Conservation (phyloP, 768 basidiomycete genomes). For the Pholiota molesta region DNA sequence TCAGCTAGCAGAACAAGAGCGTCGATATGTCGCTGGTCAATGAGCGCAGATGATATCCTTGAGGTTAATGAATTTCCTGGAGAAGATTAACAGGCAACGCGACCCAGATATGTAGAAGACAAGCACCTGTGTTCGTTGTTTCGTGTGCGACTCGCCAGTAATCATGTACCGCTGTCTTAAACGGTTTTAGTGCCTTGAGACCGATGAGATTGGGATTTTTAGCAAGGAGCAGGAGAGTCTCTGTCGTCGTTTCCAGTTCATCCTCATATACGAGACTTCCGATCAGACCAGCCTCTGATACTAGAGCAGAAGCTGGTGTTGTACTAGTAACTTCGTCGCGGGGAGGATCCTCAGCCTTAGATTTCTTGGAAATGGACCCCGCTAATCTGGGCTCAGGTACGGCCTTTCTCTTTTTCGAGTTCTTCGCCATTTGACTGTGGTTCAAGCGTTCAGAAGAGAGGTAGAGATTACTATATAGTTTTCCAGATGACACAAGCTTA, state of each 20-base stretch:
- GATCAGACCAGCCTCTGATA: slow-evolving; percentile 22
- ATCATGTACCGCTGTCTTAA: slow-evolving; percentile 41
- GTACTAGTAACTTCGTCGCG: neutral
- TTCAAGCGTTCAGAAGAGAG: neutral
- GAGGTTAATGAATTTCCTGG: slow-evolving; percentile 39
- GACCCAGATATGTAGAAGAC: neutral
- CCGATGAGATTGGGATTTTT: slow-evolving; percentile 35
- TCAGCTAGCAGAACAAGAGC: slow-evolving; percentile 58
- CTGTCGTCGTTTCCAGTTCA: slow-evolving; percentile 41
- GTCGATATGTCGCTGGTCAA: slow-evolving; percentile 46
- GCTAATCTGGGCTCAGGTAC: slow-evolving; percentile 13
- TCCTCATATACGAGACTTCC: slow-evolving; percentile 36
- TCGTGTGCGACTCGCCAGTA: slow-evolving; percentile 39
- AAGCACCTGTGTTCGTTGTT: slow-evolving; percentile 33
- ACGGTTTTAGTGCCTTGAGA: slow-evolving; percentile 35
- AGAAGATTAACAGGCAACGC: neutral
- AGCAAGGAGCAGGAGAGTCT: slow-evolving; percentile 32
- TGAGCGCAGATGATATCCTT: slow-evolving; percentile 42
- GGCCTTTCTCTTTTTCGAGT: slow-evolving; percentile 27
- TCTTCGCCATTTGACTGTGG: slow-evolving; percentile 24
- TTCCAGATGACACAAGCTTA: too few species aligned
- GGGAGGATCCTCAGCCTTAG: slow-evolving; percentile 12
- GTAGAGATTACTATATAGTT: neutral
- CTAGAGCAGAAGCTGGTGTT: neutral
- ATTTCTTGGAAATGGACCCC: slow-evolving; percentile 18